A percentile compares a stretch with the other conserved stretches of the same genome.
These are phyloP conservation scores for Oryza australiensis DNA, from an alignment of 176 grass and related monocot species.

Conservation along the genomic window DNA sequence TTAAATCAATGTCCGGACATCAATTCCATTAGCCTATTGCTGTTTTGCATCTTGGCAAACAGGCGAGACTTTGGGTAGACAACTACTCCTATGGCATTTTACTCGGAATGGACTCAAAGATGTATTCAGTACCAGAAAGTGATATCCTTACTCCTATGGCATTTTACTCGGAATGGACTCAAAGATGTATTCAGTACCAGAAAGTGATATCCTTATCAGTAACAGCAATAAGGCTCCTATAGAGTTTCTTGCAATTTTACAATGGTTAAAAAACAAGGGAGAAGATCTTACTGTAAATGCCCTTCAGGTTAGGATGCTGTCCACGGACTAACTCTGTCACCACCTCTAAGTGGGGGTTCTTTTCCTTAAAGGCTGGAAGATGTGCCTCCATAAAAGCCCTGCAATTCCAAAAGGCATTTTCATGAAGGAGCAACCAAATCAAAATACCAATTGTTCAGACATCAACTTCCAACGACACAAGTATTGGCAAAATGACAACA, in stretches of 20 bases:
- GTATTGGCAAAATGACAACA: neutral
- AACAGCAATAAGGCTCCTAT: neutral
- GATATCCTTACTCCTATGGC: neutral
- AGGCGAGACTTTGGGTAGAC: neutral
- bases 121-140: neutral
- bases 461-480: slow-evolving; percentile 1
- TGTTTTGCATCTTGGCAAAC: neutral
- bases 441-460: neutral
- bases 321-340: slow-evolving; percentile 60
- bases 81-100: neutral
- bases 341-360: slow-evolving; percentile 68
- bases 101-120: neutral
- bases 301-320: slow-evolving; percentile 91
- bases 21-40: neutral
- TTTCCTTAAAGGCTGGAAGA: slow-evolving; percentile 68
- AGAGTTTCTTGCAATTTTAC: neutral
- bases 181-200: neutral
- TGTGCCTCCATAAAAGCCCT: slow-evolving; percentile 91
- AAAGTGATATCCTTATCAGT: neutral
- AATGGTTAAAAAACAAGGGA: slow-evolving; percentile 7
- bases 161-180: neutral
- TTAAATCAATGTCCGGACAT: neutral
- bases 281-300: slow-evolving; percentile 78
- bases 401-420: slow-evolving; percentile 13
- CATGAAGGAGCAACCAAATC: neutral